phyloP scores from a whole-genome alignment of 371 early-diverging fungal species.

The Zopfochytrium polystomum region DNA sequence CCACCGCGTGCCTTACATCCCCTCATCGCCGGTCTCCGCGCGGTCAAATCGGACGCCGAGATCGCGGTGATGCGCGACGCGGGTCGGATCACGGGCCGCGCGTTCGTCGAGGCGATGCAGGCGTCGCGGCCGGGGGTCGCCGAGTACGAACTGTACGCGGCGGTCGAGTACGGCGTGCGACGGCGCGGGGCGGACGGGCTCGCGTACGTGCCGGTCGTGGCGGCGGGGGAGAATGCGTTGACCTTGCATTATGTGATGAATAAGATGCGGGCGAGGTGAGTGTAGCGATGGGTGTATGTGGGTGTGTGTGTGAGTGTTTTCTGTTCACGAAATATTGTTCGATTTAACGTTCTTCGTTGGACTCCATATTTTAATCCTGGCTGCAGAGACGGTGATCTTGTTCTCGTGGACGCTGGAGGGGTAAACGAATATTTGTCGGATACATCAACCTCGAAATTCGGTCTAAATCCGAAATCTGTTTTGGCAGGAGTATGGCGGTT shows the following conservation, averaged over 20 bases:
- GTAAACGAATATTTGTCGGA: conserved; percentile 40
- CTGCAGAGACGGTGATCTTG: conserved; percentile 72
- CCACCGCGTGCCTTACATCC: no score
- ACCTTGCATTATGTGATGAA: conserved; percentile 93
- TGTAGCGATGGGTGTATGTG: background rate
- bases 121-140: conserved; percentile 55
- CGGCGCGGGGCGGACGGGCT: conserved; percentile 69
- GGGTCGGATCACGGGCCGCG: conserved; percentile 71
- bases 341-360: background rate
- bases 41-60: conserved; percentile 75
- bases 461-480: background rate
- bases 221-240: conserved; percentile 85
- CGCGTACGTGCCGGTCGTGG: conserved; percentile 96
- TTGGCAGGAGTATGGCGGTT: conserved; percentile 71
- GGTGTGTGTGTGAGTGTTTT: background rate
- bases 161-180: conserved; percentile 72
- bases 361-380: background rate
- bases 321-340: background rate
- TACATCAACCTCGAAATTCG: conserved; percentile 2
- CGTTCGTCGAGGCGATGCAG: conserved; percentile 52
- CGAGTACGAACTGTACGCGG: conserved; percentile 76
- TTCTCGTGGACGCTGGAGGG: conserved; percentile 91
- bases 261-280: conserved; percentile 57
- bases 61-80: conserved; percentile 74
- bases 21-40: conserved; percentile 69